Evolutionary conservation across 2,329 filamentous ascomycete genomes (phyloP).

Genomic region (Thelonectria rubi): DNA sequence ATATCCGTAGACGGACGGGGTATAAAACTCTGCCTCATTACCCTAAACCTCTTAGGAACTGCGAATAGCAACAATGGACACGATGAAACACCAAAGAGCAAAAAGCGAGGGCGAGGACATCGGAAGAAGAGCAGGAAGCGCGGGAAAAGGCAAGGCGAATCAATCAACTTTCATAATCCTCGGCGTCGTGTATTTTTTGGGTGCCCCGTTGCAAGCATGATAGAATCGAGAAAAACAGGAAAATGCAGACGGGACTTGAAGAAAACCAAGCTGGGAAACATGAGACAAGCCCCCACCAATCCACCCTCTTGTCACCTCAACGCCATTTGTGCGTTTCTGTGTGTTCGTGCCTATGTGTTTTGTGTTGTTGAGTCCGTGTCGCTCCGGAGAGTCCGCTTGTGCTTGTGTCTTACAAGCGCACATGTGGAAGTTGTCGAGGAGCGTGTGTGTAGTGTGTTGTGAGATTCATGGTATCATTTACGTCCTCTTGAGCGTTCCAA

Average conservation of each 20-base stretch:
- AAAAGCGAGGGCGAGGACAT: background rate
- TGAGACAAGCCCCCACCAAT: conserved; percentile 26
- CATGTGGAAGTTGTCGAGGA: conserved; percentile 15
- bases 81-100: background rate
- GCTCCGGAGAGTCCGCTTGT: conserved; percentile 19
- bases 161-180: background rate
- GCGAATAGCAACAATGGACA: too few relatives aligned
- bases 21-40: too few relatives aligned
- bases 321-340: conserved; percentile 42
- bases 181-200: background rate
- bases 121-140: background rate
- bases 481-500: conserved; percentile 33
- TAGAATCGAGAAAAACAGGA: background rate
- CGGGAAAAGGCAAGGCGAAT: background rate
- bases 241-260: background rate
- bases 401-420: conserved; percentile 9
- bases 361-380: conserved; percentile 27
- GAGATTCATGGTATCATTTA: conserved; percentile 51
- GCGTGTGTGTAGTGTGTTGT: conserved; percentile 31
- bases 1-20: too few relatives aligned
- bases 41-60: too few relatives aligned
- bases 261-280: conserved; percentile 19
- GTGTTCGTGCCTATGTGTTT: conserved; percentile 29
- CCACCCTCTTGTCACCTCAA: conserved; percentile 42
- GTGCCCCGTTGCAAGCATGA: background rate